Evolutionary conservation across 352 stramenopile species (phyloP).

Genomic region (Peronospora belbahrii): DNA sequence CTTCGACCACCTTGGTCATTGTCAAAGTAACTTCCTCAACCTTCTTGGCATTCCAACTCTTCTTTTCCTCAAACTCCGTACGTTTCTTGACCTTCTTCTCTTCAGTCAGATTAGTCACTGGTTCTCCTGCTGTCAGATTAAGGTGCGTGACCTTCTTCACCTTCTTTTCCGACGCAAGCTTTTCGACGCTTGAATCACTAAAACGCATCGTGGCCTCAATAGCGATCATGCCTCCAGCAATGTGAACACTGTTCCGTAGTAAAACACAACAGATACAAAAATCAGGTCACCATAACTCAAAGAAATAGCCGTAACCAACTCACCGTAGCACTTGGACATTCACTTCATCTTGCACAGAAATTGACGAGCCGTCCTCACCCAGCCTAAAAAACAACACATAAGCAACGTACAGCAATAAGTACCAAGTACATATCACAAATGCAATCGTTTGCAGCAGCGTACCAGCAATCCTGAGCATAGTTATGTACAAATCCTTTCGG

Average conservation of each 20-base stretch:
- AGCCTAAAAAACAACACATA: constrained; percentile 34
- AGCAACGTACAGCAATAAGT: constrained; percentile 10
- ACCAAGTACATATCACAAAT: background rate
- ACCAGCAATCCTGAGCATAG: constrained; percentile 73
- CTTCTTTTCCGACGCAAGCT: constrained; percentile 5
- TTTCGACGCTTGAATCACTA: constrained; percentile 7
- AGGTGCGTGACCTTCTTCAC: constrained; percentile 10
- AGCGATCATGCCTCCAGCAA: constrained; percentile 69
- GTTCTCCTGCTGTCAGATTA: constrained; percentile 8
- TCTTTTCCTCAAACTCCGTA: constrained; percentile 23
- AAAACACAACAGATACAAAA: too few relatives aligned
- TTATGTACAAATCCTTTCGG: constrained; percentile 75
- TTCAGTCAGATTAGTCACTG: constrained; percentile 7
- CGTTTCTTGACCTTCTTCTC: constrained; percentile 25
- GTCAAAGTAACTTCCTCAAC: background rate
- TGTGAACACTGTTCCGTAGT: constrained; percentile 59
- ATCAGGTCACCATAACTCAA: background rate
- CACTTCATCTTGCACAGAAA: constrained; percentile 57
- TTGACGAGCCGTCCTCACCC: constrained; percentile 41
- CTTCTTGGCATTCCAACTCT: constrained; percentile 10
- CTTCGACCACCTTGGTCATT: constrained; percentile 1
- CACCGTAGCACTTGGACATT: constrained; percentile 57
- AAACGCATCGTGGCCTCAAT: constrained; percentile 72
- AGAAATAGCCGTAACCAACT: background rate
- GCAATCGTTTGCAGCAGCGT: constrained; percentile 13